Conservation (phyloP, 768 basidiomycete species). For the Trametes cinnabarina region DNA sequence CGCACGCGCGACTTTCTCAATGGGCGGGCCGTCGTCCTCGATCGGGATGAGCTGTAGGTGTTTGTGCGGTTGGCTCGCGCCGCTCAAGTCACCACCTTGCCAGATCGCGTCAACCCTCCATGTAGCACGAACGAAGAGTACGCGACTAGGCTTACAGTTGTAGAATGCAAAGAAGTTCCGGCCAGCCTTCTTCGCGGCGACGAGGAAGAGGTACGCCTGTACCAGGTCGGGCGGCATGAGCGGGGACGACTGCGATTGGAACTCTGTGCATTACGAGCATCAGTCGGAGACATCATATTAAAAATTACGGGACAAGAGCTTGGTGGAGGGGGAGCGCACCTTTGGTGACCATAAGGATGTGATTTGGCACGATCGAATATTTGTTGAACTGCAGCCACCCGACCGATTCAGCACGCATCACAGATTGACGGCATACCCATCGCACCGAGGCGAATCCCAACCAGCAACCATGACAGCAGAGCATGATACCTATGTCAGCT, state of each 20-base stretch:
- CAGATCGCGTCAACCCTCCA: no score
- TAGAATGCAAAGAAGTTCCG: constrained; percentile 79
- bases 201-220: constrained; percentile 69
- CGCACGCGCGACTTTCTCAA: constrained; percentile 66
- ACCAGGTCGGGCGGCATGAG: constrained; percentile 77
- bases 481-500: no score
- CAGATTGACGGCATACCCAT: background rate
- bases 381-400: constrained; percentile 68
- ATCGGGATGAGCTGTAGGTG: constrained; percentile 85
- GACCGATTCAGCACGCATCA: background rate
- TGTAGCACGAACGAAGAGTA: background rate
- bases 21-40: constrained; percentile 64
- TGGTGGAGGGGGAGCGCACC: constrained; percentile 40
- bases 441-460: no score
- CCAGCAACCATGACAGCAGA: no score
- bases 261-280: constrained; percentile 45
- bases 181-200: constrained; percentile 61
- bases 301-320: no score
- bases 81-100: constrained; percentile 71
- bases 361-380: constrained; percentile 77
- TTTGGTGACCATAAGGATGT: constrained; percentile 87
- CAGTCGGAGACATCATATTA: background rate
- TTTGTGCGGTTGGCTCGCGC: constrained; percentile 89
- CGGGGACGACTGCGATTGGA: constrained; percentile 74
- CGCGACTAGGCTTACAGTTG: constrained; percentile 59